Conservation (phyloP, 208 protist genomes). For the Acanthamoeba culbertsoni region DNA sequence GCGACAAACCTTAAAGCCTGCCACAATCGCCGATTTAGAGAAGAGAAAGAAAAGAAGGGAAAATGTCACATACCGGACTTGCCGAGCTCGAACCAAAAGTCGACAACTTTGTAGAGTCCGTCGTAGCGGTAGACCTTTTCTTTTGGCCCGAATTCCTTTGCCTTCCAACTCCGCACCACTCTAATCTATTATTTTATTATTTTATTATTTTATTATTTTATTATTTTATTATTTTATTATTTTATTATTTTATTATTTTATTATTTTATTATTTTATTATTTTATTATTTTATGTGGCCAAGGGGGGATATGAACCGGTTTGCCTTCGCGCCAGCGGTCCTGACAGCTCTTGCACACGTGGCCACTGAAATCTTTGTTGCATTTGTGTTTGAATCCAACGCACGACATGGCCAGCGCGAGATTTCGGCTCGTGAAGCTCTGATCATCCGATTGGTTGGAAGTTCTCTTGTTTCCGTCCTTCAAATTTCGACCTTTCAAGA, state of each 20-base stretch:
- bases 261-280: neutral
- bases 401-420: neutral
- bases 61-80: neutral
- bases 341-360: neutral
- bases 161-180: neutral
- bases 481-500: neutral
- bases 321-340: neutral
- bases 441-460: neutral
- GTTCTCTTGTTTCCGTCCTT: neutral
- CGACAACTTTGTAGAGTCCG: constrained; percentile 50
- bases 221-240: neutral
- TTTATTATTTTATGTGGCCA: neutral
- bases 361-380: neutral
- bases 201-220: neutral
- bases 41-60: neutral
- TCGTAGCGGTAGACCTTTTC: constrained; percentile 31
- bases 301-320: neutral
- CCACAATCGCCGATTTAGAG: neutral
- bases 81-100: constrained; percentile 33
- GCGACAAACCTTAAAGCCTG: neutral
- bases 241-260: neutral
- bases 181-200: neutral
- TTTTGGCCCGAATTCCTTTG: neutral
- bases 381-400: neutral
- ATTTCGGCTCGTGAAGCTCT: neutral